These are phyloP conservation scores for Rhamnella rubrinervis DNA, from an alignment of 331 rosid species.

Conservation along the genomic window DNA sequence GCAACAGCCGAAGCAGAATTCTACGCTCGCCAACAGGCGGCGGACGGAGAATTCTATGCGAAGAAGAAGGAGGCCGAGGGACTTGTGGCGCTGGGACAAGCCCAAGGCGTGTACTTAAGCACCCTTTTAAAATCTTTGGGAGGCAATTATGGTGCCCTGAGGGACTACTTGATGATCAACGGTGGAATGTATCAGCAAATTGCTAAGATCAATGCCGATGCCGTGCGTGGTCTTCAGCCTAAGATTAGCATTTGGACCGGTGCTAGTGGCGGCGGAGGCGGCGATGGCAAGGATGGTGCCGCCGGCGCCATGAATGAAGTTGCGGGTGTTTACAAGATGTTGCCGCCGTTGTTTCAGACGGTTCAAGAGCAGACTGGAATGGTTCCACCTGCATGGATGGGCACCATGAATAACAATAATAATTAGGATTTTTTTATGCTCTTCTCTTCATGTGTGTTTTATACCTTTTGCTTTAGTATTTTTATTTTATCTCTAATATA, in stretches of 20 bases:
- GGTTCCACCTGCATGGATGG: constrained; percentile 71
- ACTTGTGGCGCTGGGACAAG: constrained; percentile 38
- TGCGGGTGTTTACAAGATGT: constrained; percentile 51
- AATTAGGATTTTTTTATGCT: too few relatives aligned
- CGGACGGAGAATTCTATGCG: constrained; percentile 51
- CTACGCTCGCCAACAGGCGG: constrained; percentile 48
- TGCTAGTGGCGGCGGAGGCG: constrained; percentile 8
- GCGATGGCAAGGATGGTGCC: not conserved
- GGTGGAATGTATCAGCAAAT: constrained; percentile 48
- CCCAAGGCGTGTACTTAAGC: constrained; percentile 42
- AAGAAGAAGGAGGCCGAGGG: constrained; percentile 67
- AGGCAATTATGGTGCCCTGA: constrained; percentile 39
- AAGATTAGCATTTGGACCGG: constrained; percentile 65
- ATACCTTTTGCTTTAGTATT: too few relatives aligned
- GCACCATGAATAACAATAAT: constrained; percentile 27
- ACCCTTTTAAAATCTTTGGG: constrained; percentile 41
- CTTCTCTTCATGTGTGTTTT: too few relatives aligned
- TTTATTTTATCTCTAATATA: too few relatives aligned
- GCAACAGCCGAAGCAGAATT: constrained; percentile 45
- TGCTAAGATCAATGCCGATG: constrained; percentile 55
- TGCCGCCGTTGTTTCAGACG: constrained; percentile 55
- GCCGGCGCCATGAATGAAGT: constrained; percentile 42
- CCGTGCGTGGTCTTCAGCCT: constrained; percentile 53
- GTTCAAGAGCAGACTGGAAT: constrained; percentile 71
- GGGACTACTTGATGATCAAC: constrained; percentile 59